A percentile compares a stretch with the other conserved stretches of the same genome.
Evolutionary conservation across 2,329 filamentous ascomycete species (phyloP).

Genomic region (Neofusicoccum umdonicola): DNA sequence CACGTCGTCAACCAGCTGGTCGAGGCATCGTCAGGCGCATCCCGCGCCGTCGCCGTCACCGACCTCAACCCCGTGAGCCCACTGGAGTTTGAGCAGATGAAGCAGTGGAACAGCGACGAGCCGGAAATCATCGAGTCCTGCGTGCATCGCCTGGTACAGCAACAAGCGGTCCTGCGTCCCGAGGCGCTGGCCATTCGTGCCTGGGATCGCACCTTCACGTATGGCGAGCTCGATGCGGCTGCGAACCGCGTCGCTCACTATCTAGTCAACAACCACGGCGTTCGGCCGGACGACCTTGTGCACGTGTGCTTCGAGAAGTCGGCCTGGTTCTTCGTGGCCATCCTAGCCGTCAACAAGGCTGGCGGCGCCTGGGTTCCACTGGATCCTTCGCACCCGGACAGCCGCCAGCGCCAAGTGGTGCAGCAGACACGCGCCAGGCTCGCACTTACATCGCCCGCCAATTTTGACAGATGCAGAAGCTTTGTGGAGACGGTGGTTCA

Average conservation of each 20-base stretch:
- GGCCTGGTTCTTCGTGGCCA: conserved; percentile 32
- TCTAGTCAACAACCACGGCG: conserved; percentile 28
- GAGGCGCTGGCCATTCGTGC: conserved; percentile 47
- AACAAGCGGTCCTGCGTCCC: conserved; percentile 32
- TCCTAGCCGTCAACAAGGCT: conserved; percentile 38
- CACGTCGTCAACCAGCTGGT: conserved; percentile 6
- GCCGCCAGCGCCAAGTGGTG: background rate
- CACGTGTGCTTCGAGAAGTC: background rate
- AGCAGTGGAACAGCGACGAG: background rate
- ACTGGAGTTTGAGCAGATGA: background rate
- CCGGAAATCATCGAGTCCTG: conserved; percentile 35
- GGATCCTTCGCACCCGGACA: conserved; percentile 25
- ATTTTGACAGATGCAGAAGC: background rate
- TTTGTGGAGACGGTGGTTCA: background rate
- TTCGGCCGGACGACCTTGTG: background rate
- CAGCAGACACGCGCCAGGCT: too few species aligned
- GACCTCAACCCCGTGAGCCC: background rate
- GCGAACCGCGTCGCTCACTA: conserved; percentile 36
- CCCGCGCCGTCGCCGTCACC: background rate
- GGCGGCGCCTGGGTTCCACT: conserved; percentile 26
- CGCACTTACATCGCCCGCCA: too few species aligned
- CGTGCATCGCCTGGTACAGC: conserved; percentile 37
- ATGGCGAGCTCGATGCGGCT: conserved; percentile 41
- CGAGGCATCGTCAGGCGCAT: background rate
- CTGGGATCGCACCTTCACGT: conserved; percentile 52